phyloP scores from a whole-genome alignment of 345 rosid genomes.

The Gossypioides kirkii region DNA sequence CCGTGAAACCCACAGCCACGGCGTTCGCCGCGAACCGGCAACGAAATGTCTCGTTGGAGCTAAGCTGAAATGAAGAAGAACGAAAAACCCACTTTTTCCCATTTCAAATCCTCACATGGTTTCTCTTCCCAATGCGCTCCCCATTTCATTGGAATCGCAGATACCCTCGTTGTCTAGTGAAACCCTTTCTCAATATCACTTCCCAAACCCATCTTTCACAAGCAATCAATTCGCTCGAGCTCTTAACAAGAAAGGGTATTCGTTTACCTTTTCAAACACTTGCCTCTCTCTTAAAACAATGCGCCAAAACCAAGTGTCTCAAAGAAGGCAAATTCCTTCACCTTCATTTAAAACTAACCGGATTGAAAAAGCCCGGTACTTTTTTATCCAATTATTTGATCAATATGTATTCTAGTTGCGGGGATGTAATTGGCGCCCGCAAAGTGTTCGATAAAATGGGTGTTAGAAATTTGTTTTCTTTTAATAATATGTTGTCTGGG shows the following conservation, averaged over 20 bases:
- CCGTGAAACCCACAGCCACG: background rate
- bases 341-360: conserved; percentile 70
- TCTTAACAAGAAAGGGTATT: conserved; percentile 42
- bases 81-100: background rate
- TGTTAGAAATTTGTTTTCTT: conserved; percentile 53
- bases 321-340: conserved; percentile 65
- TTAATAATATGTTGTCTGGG: conserved; percentile 67
- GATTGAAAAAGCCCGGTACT: conserved; percentile 43
- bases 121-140: conserved; percentile 45
- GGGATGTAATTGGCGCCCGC: conserved; percentile 40
- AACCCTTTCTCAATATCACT: conserved; percentile 32
- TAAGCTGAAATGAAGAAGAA: conserved; percentile 15
- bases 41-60: conserved; percentile 26
- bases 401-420: conserved; percentile 42
- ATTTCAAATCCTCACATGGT: conserved; percentile 25
- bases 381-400: conserved; percentile 55
- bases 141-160: conserved; percentile 24
- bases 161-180: conserved; percentile 31
- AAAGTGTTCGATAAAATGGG: conserved; percentile 65
- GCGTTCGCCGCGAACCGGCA: conserved; percentile 9
- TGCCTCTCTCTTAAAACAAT: conserved; percentile 37
- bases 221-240: conserved; percentile 52
- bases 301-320: conserved; percentile 45
- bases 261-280: conserved; percentile 49
- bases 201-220: conserved; percentile 36